These are phyloP conservation scores for Starmerella tilneyi DNA, from an alignment of 805 yeast genomes.

Conservation along the genomic window DNA sequence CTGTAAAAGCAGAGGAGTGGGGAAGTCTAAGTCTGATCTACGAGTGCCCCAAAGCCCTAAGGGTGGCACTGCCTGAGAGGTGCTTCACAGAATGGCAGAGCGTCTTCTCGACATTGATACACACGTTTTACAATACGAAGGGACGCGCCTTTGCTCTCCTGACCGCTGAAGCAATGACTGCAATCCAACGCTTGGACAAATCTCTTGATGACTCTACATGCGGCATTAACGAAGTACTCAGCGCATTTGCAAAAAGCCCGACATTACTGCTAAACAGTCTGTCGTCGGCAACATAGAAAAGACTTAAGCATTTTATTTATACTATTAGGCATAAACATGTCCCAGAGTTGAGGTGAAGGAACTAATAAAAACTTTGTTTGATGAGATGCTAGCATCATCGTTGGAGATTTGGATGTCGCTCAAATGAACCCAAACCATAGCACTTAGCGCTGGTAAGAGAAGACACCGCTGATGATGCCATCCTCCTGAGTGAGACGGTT, in stretches of 20 bases:
- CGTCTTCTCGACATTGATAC: not conserved
- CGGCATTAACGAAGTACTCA: not conserved
- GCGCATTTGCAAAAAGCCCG: not conserved
- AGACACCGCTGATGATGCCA: slow-evolving; percentile 81
- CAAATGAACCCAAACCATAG: not conserved
- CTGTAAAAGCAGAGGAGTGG: not conserved
- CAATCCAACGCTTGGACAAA: not conserved
- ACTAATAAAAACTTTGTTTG: slow-evolving; percentile 8
- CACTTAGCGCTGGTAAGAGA: slow-evolving; percentile 34
- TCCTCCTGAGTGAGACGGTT: slow-evolving; percentile 99
- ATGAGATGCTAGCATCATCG: no score
- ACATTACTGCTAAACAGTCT: not conserved
- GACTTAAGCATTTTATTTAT: slow-evolving; percentile 3
- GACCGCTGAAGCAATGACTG: not conserved
- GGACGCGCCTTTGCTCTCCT: not conserved
- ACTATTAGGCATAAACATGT: slow-evolving; percentile 10
- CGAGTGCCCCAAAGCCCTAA: not conserved
- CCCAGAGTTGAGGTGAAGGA: not conserved
- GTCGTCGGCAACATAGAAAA: not conserved
- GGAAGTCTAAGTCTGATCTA: not conserved
- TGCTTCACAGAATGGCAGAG: not conserved
- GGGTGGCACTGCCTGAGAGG: not conserved
- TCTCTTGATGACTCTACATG: not conserved
- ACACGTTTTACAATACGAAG: not conserved
- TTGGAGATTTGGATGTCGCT: not conserved